Base-by-base conservation (phyloP, 352 stramenopile species). In the Phytophthora cryptogea region DNA sequence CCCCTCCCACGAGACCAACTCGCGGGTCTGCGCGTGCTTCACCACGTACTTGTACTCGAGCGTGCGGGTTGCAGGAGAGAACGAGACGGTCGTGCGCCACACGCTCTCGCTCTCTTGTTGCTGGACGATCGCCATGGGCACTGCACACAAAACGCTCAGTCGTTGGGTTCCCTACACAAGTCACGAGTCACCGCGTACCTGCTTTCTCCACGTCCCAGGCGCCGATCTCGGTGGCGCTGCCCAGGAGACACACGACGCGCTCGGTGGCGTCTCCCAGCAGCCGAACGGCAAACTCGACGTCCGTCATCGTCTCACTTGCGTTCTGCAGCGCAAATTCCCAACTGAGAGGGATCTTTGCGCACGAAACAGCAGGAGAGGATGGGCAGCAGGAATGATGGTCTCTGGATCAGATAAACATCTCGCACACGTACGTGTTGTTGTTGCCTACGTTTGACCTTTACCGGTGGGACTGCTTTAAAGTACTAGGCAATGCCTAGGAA, bases 1-100 rank as follows among this genome's bases (percentile, higher is more conserved):
- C 16, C 76, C 72, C 47, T 94, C 85, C 85, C 85, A 94, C 30
- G 80, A 84, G 17, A 88, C 13, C 8, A 89, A 54, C 33, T 82
- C 75, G 5, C 59, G 59, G 16, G 60, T 73, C 30, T 58, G 27
- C 4, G 28, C 20, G 35, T 73, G 68, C 59, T 82, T 83, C 40
- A 90, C 48, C 35, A 91, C 56, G 54, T 92, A 94, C 67, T 94
- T 94, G 74, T 92, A 94, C 68, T 89, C 80, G 42, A 94, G 47
- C 6, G 82, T 70, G 17, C 58, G 54, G 28, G 54, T 64, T 4
- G 44, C 8, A 0, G 36, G 6, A 0, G 60, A 23, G 17, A 92
- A 75, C 13, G 31, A 23, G 27, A 90, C 60, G 3, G 49, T 71
- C 20, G 45, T 54, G n/a, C 48, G 41, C 70, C 76, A 94, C 54